These are phyloP conservation scores for Xanthoceras sorbifolium DNA, from an alignment of 345 rosid species.

Conservation along the genomic window DNA sequence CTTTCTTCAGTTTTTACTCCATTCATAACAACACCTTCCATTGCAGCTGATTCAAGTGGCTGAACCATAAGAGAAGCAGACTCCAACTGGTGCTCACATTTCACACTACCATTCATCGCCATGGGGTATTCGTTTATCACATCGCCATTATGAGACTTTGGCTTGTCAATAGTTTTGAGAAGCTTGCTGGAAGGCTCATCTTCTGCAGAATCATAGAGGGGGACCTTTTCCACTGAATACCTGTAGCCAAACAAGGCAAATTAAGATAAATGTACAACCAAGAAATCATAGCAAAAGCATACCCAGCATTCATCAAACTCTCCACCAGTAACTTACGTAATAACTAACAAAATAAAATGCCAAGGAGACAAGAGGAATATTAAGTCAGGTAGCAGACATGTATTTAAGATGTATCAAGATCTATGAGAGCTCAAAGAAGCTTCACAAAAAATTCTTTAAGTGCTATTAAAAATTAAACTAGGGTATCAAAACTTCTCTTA, in stretches of 20 bases:
- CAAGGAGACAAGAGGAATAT: background rate
- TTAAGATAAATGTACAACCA: conserved; percentile 15
- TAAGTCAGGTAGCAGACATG: background rate
- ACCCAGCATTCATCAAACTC: background rate
- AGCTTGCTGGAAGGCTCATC: conserved; percentile 76
- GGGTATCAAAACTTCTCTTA: background rate
- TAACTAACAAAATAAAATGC: background rate
- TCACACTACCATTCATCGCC: conserved; percentile 22
- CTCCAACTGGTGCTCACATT: conserved; percentile 40
- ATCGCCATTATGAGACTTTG: conserved; percentile 28
- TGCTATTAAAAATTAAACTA: background rate
- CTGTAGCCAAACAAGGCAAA: conserved; percentile 40
- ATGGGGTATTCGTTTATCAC: conserved; percentile 32
- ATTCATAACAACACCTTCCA: conserved; percentile 40
- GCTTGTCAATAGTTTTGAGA: conserved; percentile 37
- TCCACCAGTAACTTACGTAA: background rate
- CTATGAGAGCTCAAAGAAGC: background rate
- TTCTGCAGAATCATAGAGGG: conserved; percentile 93
- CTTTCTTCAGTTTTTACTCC: conserved; percentile 47
- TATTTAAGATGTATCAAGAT: background rate
- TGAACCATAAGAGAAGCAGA: conserved; percentile 40
- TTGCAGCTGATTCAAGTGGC: conserved; percentile 42
- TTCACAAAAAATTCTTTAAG: background rate
- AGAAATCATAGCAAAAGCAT: background rate
- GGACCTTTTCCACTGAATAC: conserved; percentile 89